phyloP scores from a whole-genome alignment of 768 basidiomycete genomes.

The Pulveroboletus sp. region DNA sequence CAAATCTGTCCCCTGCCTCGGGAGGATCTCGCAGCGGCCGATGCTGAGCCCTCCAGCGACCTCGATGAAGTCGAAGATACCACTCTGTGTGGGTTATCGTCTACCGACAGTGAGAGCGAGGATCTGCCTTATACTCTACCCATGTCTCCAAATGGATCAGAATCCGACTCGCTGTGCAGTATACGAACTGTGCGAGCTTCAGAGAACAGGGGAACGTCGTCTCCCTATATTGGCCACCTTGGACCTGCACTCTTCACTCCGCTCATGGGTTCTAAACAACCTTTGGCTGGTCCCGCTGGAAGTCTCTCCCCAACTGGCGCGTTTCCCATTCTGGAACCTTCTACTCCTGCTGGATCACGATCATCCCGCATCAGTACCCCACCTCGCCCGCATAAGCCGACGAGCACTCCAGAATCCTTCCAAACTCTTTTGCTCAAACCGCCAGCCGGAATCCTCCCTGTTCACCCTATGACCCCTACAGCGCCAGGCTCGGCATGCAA shows the following conservation, averaged over 20 bases:
- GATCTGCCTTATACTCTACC: constrained; percentile 6
- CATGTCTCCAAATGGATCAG: constrained; percentile 3
- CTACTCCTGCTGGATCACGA: constrained; percentile 26
- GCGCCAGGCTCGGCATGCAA: constrained; percentile 30
- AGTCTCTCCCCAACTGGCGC: constrained; percentile 6
- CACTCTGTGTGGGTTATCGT: constrained; percentile 3
- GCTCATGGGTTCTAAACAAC: background rate
- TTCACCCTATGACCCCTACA: constrained; percentile 25
- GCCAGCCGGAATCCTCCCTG: constrained; percentile 24
- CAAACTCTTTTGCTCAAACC: constrained; percentile 28
- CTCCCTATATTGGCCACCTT: constrained; percentile 25
- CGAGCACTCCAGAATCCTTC: constrained; percentile 28
- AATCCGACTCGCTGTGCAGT: constrained; percentile 3
- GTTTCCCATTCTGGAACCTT: constrained; percentile 14
- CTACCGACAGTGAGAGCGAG: constrained; percentile 1
- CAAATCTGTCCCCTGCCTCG: constrained; percentile 28
- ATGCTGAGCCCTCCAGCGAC: constrained; percentile 24
- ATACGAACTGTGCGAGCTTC: background rate
- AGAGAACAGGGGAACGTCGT: background rate
- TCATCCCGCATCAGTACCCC: constrained; percentile 28
- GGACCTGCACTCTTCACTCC: constrained; percentile 27
- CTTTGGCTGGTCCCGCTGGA: constrained; percentile 1
- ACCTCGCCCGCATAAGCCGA: constrained; percentile 35
- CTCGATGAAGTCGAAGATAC: constrained; percentile 20
- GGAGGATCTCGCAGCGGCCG: background rate